These are phyloP conservation scores for Drechslera avenae DNA, from an alignment of 2,329 filamentous ascomycete genomes.

Conservation along the genomic window DNA sequence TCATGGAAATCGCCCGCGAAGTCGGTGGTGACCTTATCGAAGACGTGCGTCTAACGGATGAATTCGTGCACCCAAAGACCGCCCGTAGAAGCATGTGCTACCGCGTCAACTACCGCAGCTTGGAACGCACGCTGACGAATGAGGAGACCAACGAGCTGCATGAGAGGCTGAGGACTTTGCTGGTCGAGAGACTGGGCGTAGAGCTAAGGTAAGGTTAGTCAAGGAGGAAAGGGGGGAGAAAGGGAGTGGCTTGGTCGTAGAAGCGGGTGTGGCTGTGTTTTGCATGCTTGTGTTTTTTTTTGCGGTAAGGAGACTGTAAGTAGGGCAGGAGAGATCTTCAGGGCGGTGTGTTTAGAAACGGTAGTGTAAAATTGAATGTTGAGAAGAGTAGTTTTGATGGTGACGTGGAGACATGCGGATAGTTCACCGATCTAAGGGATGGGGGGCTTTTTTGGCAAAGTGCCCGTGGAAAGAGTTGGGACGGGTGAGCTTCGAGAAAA, in stretches of 20 bases:
- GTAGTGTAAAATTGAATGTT: too few species aligned
- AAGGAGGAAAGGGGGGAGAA: background rate
- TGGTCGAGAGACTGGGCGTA: conserved; percentile 76
- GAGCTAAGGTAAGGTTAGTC: conserved; percentile 66
- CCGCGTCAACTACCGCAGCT: conserved; percentile 88
- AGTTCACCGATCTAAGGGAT: too few species aligned
- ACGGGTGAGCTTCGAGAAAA: too few species aligned
- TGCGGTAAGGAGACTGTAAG: too few species aligned
- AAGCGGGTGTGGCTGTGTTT: too few species aligned
- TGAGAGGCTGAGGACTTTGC: conserved; percentile 64
- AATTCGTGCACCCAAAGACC: conserved; percentile 87
- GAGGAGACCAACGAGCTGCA: conserved; percentile 80
- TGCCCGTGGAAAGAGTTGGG: too few species aligned
- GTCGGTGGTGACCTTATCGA: conserved; percentile 84
- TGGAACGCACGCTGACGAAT: conserved; percentile 89
- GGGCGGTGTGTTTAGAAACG: too few species aligned
- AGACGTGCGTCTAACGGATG: conserved; percentile 82
- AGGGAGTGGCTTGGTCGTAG: background rate
- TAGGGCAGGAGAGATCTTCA: too few species aligned
- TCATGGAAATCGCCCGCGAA: conserved; percentile 92
- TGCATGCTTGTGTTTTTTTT: too few species aligned
- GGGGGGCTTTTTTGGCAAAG: too few species aligned
- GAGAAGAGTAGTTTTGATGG: too few species aligned
- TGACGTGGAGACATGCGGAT: too few species aligned
- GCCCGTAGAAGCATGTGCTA: conserved; percentile 86